Base-by-base conservation (phyloP, 306 rosid genomes). In the Dalbergia cultrata region DNA sequence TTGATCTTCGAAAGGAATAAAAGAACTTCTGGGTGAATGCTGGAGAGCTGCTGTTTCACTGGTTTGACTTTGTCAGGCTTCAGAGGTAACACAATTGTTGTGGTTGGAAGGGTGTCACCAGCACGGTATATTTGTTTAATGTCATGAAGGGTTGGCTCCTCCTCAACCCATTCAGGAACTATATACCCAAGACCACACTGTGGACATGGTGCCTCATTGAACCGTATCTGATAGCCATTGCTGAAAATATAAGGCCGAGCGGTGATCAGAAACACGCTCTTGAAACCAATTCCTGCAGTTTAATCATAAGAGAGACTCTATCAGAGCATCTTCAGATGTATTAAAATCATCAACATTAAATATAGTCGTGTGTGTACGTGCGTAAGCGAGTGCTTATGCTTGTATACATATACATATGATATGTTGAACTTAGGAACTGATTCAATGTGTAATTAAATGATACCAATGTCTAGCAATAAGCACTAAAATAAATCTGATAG, bases 151-250 rank as follows among this genome's bases (percentile, higher is more conserved):
- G 87, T 80, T 62, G 94, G 90, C 31, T 68, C 85, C 72, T 86
- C 88, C 13, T 90, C 97, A 66, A 88, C 97, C 98, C 98, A 94
- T 83, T 94, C 93, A 18, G 98, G 98, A 64, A 94, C 98, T 67
- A 94, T 84, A 70, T 85, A 92, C 1, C 98, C 98, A 50, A 94
- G 82, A 75, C 79, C 78, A 83, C 97, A 92, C 77, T 87, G 77
- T 54, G 78, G 76, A 81, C 98, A 92, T 62, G 98, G 97, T 41
- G 58, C 81, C 83, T 94, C 97, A 34, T 76, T 84, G 81, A 94
- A 89, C 14, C 90, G 83, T 5, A 92, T 94, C 62, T 90, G 93
- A 81, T 94, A 94, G 50, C 96, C 98, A 6, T 92, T 92, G 76
- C 97, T 92, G 66, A 90, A 92, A 39, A 94, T 90, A 59, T 89